These are phyloP conservation scores for Agaricus sinodeliciosus DNA, from an alignment of 768 basidiomycete genomes.

Conservation along the genomic window DNA sequence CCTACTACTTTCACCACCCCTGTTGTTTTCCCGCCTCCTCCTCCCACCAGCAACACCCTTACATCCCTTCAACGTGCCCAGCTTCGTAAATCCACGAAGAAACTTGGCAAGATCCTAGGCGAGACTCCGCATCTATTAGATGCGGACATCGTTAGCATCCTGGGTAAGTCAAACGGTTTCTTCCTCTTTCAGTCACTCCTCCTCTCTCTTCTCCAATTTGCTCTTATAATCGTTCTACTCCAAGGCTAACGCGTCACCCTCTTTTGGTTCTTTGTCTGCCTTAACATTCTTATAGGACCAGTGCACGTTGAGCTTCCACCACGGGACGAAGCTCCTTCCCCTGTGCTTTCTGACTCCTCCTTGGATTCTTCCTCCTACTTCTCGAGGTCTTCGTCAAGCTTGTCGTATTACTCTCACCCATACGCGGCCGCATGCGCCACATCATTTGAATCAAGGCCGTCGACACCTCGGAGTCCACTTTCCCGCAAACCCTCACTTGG, in stretches of 20 bases:
- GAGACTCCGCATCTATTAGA: slow-evolving; percentile 54
- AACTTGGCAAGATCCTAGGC: slow-evolving; percentile 54
- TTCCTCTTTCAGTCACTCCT: neutral
- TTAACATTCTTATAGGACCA: slow-evolving; percentile 13
- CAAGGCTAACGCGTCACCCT: neutral
- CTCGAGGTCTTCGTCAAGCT: slow-evolving; percentile 18
- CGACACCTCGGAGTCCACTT: neutral
- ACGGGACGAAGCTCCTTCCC: slow-evolving; percentile 9
- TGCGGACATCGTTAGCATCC: slow-evolving; percentile 7
- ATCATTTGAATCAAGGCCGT: neutral
- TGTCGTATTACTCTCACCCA: slow-evolving; percentile 9
- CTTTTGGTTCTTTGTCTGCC: neutral
- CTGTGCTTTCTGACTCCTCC: slow-evolving; percentile 19
- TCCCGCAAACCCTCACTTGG: slow-evolving; percentile 1
- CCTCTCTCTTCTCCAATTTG: neutral
- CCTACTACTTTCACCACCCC: slow-evolving; percentile 16
- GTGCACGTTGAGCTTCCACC: slow-evolving; percentile 16
- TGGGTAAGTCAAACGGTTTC: slow-evolving; percentile 15
- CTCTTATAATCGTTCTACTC: neutral
- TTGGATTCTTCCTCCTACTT: slow-evolving; percentile 17
- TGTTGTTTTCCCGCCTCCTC: slow-evolving; percentile 39
- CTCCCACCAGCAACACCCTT: slow-evolving; percentile 53
- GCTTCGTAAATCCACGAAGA: slow-evolving; percentile 50
- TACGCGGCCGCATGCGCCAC: slow-evolving; percentile 6
- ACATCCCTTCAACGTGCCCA: slow-evolving; percentile 45